Conservation (phyloP, 345 rosid species). For the Rhodomyrtus tomentosa region DNA sequence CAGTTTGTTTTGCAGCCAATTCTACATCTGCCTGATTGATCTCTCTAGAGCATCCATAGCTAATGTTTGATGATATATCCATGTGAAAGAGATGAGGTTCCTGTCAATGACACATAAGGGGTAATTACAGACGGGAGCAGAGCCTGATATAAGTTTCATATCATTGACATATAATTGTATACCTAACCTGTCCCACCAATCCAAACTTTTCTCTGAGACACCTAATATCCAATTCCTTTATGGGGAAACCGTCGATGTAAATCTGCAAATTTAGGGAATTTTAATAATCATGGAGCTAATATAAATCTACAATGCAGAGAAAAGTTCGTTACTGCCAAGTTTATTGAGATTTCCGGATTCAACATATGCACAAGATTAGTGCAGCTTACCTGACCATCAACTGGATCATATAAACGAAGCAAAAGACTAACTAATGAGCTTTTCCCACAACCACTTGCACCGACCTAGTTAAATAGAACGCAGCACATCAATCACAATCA, state of each 20-base stretch:
- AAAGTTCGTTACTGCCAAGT: background rate
- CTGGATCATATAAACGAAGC: constrained; percentile 32
- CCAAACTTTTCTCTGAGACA: constrained; percentile 32
- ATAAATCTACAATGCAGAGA: background rate
- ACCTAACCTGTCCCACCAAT: constrained; percentile 31
- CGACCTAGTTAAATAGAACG: constrained; percentile 21
- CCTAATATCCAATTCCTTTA: constrained; percentile 20
- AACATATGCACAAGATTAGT: background rate
- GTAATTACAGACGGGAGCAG: background rate
- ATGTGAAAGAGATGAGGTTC: constrained; percentile 32
- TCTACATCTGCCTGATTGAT: constrained; percentile 20
- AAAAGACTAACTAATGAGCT: constrained; percentile 31
- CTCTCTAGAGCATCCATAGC: constrained; percentile 25
- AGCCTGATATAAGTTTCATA: background rate
- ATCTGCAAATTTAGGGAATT: constrained; percentile 14
- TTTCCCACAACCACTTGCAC: constrained; percentile 41
- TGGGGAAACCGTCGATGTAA: constrained; percentile 21
- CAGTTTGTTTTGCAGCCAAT: constrained; percentile 39
- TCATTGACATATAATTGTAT: background rate
- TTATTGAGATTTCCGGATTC: background rate
- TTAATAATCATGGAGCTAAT: background rate
- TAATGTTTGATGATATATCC: constrained; percentile 37
- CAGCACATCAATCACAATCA: background rate
- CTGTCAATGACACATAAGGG: constrained; percentile 6
- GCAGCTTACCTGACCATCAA: constrained; percentile 25